Conservation (phyloP, 2,329 filamentous ascomycete species). For the Paraphoma sp. region DNA sequence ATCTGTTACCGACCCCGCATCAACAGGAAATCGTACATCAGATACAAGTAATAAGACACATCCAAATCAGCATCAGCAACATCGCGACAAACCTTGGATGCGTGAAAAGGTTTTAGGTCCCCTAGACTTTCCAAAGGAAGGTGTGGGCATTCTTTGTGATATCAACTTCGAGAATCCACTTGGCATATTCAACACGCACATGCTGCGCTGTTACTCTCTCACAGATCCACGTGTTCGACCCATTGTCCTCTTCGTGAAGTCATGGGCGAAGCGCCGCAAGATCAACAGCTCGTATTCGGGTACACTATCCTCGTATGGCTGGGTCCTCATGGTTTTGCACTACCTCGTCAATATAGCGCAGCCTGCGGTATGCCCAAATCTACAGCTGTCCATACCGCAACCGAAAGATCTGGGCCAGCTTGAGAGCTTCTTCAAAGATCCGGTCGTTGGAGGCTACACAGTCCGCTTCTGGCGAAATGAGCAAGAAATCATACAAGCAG, state of each 20-base stretch:
- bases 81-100: slow-evolving; percentile 47
- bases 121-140: slow-evolving; percentile 79
- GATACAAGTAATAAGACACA: slow-evolving; percentile 10
- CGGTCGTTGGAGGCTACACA: slow-evolving; percentile 68
- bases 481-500: slow-evolving; percentile 68
- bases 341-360: slow-evolving; percentile 83
- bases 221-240: slow-evolving; percentile 79
- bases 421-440: slow-evolving; percentile 49
- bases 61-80: slow-evolving; percentile 30
- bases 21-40: neutral
- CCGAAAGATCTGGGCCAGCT: slow-evolving; percentile 19
- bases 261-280: slow-evolving; percentile 84
- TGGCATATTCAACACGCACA: slow-evolving; percentile 80
- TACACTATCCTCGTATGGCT: slow-evolving; percentile 88
- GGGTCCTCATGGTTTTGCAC: slow-evolving; percentile 90
- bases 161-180: slow-evolving; percentile 90
- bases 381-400: slow-evolving; percentile 64
- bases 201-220: slow-evolving; percentile 82
- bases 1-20: slow-evolving; percentile 2
- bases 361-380: slow-evolving; percentile 84
- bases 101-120: slow-evolving; percentile 56
- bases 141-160: slow-evolving; percentile 85
- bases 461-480: slow-evolving; percentile 83
- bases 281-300: slow-evolving; percentile 89
- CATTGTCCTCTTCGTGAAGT: slow-evolving; percentile 85